These are phyloP conservation scores for Penicillium sp. DNA, from an alignment of 2,329 filamentous ascomycete genomes.

Conservation along the genomic window DNA sequence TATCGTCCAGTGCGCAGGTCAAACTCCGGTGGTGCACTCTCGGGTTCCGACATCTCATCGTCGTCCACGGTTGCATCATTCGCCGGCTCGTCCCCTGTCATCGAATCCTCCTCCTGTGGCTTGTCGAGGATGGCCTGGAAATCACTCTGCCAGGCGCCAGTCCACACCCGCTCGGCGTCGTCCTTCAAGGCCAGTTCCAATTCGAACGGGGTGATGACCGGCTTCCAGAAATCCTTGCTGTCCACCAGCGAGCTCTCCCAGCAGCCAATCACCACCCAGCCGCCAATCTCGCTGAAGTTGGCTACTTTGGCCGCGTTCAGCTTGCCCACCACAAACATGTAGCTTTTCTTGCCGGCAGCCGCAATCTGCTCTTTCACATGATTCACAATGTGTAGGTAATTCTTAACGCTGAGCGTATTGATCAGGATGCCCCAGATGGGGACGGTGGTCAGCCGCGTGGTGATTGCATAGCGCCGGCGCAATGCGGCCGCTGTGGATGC, in stretches of 20 bases:
- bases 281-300: conserved; percentile 93
- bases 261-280: conserved; percentile 96
- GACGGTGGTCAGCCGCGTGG: conserved; percentile 77
- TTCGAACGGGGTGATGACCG: conserved; percentile 95
- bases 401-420: conserved; percentile 90
- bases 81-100: conserved; percentile 27
- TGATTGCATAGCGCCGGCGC: conserved; percentile 83
- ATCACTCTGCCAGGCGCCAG: conserved; percentile 84
- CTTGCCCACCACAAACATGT: conserved; percentile 95
- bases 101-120: conserved; percentile 24
- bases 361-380: conserved; percentile 74
- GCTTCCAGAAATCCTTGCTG: conserved; percentile 83
- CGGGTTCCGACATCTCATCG: conserved; percentile 70
- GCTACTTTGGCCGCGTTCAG: conserved; percentile 94
- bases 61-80: conserved; percentile 33
- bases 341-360: conserved; percentile 86
- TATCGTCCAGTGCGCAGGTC: conserved; percentile 88
- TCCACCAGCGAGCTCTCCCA: conserved; percentile 96
- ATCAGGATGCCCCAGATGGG: conserved; percentile 92
- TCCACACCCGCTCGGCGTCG: conserved; percentile 81
- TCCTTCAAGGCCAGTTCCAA: conserved; percentile 74
- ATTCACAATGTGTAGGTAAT: conserved; percentile 82
- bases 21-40: conserved; percentile 79
- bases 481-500: conserved; percentile 63
- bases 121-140: conserved; percentile 70